phyloP scores from a whole-genome alignment of 345 rosid species.

The Hibiscus tridactylites region DNA sequence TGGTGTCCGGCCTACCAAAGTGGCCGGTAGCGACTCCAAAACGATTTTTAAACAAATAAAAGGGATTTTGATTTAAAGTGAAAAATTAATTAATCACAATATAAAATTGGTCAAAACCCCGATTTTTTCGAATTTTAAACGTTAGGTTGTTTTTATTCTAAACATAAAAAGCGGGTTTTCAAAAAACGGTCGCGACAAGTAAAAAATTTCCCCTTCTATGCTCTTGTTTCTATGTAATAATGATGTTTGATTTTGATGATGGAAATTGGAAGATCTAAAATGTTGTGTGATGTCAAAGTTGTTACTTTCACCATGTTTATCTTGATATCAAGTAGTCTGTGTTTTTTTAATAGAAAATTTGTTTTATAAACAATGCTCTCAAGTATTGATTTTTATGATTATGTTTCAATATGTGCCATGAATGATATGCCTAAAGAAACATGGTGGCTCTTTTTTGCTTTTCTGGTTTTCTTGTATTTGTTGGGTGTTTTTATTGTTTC shows the following conservation, averaged over 20 bases:
- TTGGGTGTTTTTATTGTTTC: neutral
- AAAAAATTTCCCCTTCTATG: too few relatives aligned
- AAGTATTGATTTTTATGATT: slow-evolving; percentile 1
- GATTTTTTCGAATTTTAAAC: too few relatives aligned
- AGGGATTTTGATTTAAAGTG: too few relatives aligned
- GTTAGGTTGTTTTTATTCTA: too few relatives aligned
- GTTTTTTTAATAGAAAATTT: neutral
- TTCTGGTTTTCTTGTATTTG: neutral
- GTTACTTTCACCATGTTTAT: neutral
- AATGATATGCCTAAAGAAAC: neutral
- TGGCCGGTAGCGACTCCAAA: too few relatives aligned
- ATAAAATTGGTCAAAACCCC: too few relatives aligned
- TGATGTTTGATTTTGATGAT: neutral
- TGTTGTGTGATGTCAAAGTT: slow-evolving; percentile 15
- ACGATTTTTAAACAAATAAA: too few relatives aligned
- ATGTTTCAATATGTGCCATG: neutral
- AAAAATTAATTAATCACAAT: too few relatives aligned
- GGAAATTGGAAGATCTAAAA: slow-evolving; percentile 14
- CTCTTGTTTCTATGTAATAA: neutral
- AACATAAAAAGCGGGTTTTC: too few relatives aligned
- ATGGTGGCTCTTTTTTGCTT: neutral
- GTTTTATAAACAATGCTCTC: neutral
- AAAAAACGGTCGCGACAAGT: too few relatives aligned
- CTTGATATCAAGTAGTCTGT: neutral
- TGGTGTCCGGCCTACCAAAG: too few relatives aligned